Conservation (phyloP, 1,139 yeast species). For the Meyerozyma smithsonii region DNA sequence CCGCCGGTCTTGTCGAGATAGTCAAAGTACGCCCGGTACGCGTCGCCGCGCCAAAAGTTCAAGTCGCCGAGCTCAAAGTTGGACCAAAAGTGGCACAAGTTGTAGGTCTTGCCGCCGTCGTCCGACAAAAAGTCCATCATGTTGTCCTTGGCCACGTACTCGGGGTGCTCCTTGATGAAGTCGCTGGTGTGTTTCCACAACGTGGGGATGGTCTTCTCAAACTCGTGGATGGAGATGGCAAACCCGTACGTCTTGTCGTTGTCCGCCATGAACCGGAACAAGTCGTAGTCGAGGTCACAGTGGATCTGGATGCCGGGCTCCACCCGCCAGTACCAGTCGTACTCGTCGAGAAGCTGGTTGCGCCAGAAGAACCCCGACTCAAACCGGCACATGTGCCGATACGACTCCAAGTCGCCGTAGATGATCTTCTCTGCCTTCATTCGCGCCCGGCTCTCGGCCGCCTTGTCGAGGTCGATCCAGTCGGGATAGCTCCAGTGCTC, state of each 20-base stretch:
- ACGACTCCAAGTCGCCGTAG: slow-evolving; percentile 60
- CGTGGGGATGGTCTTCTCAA: slow-evolving; percentile 51
- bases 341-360: slow-evolving; percentile 48
- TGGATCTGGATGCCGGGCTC: slow-evolving; percentile 61
- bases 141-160: slow-evolving; percentile 42
- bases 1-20: slow-evolving; percentile 75
- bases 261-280: slow-evolving; percentile 58
- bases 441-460: slow-evolving; percentile 41
- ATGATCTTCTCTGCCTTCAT: slow-evolving; percentile 49
- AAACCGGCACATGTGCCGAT: slow-evolving; percentile 76
- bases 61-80: slow-evolving; percentile 82
- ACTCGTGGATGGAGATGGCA: slow-evolving; percentile 62
- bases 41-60: slow-evolving; percentile 68
- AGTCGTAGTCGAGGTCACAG: slow-evolving; percentile 64
- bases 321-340: slow-evolving; percentile 70
- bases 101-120: slow-evolving; percentile 64
- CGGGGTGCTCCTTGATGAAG: slow-evolving; percentile 43
- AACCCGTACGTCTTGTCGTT: slow-evolving; percentile 61
- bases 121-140: slow-evolving; percentile 48
- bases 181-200: slow-evolving; percentile 53
- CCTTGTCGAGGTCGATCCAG: slow-evolving; percentile 60
- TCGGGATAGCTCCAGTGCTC: slow-evolving; percentile 73
- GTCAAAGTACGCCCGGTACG: slow-evolving; percentile 66
- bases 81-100: slow-evolving; percentile 89
- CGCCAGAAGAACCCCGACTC: slow-evolving; percentile 64